Base-by-base conservation (phyloP, 2,329 filamentous ascomycete genomes). In the Neonectria neomacrospora region DNA sequence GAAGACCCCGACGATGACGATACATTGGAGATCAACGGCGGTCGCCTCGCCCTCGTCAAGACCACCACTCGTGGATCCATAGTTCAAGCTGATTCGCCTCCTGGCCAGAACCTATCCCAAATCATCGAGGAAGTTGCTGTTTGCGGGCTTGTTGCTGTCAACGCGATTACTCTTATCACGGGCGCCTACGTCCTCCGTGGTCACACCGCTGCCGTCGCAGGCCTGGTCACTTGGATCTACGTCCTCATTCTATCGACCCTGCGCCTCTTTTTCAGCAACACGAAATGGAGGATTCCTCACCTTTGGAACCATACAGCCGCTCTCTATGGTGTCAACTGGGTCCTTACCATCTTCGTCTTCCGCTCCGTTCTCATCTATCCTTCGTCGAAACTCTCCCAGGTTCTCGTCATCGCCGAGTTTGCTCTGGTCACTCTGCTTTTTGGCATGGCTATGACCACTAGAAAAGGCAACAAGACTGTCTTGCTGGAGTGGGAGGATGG, bases 221-320 rank as follows among this genome's bases (percentile, higher is more conserved):
- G 90, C 53, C 81, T 97, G 34, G 79, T 88, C 11, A 88, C 88
- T 30, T 98, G 96, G 95, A 78, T 87, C 55, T 99, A 98, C 76
- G 87, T 94, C 41, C 82, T 95, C 28, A 79, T 89, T 16, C 85
- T 99, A 62, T 90, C 90, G 14, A 86, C 88, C 20, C 80, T 94
- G 45, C 90, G 96, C 34, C 81, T 97, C 72, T 89, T 79, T 79
- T 88, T 84, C 79, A 90, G 78, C 78, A 88, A 81, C 79, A 88
- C 80, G 73, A 88, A 83, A 84, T 93, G 80, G 86, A 86, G 77
- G 78, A 76, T 96, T 14, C 90, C 91, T 9, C 85, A 86, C 62
- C 81, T 98, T 9, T 99, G 96, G 96, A 94, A 95, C 75, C 96
- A 99, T 78, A 98, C 96, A 0, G 91, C 93, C 20, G 80, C 86